phyloP scores from a whole-genome alignment of 345 rosid genomes.

The Populus tremula region DNA sequence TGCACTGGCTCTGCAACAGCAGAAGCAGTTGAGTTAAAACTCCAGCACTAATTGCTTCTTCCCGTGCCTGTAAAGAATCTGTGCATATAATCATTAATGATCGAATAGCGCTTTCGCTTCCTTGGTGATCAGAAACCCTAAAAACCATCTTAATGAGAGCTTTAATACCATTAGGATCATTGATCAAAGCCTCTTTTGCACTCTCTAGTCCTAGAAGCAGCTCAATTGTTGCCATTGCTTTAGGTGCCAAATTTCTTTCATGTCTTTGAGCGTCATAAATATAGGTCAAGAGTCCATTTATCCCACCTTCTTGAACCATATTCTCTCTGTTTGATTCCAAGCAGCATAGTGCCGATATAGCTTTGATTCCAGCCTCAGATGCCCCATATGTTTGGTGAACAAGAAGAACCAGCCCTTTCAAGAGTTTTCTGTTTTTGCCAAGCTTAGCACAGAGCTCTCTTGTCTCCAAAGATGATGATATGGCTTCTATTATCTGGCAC shows the following conservation, averaged over 20 bases:
- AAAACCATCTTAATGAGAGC: slow-evolving; percentile 55
- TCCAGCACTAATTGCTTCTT: slow-evolving; percentile 44
- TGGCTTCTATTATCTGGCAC: slow-evolving; percentile 42
- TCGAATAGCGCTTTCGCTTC: slow-evolving; percentile 50
- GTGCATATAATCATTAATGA: slow-evolving; percentile 41
- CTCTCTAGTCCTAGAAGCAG: slow-evolving; percentile 30
- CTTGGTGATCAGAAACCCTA: slow-evolving; percentile 57
- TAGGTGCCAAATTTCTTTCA: slow-evolving; percentile 25
- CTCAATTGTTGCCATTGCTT: slow-evolving; percentile 43
- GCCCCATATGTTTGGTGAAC: slow-evolving; percentile 25
- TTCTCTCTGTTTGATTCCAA: slow-evolving; percentile 36
- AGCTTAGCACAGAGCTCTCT: slow-evolving; percentile 36
- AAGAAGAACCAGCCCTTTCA: slow-evolving; percentile 22
- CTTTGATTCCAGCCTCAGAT: slow-evolving; percentile 34
- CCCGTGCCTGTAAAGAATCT: slow-evolving; percentile 44
- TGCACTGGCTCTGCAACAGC: slow-evolving; percentile 63
- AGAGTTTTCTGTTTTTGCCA: slow-evolving; percentile 22
- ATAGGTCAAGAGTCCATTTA: slow-evolving; percentile 34
- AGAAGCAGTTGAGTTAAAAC: slow-evolving; percentile 48
- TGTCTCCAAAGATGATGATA: slow-evolving; percentile 41
- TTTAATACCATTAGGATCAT: slow-evolving; percentile 30
- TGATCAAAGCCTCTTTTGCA: slow-evolving; percentile 36
- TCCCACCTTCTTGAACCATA: slow-evolving; percentile 32
- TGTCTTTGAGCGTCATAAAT: slow-evolving; percentile 29
- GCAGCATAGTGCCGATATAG: slow-evolving; percentile 43